Percentiles rank a stretch among this genome's conserved stretches.
Evolutionary conservation across 176 grass and related monocot species (phyloP).

Genomic region (Bolboschoenus planiculmis): DNA sequence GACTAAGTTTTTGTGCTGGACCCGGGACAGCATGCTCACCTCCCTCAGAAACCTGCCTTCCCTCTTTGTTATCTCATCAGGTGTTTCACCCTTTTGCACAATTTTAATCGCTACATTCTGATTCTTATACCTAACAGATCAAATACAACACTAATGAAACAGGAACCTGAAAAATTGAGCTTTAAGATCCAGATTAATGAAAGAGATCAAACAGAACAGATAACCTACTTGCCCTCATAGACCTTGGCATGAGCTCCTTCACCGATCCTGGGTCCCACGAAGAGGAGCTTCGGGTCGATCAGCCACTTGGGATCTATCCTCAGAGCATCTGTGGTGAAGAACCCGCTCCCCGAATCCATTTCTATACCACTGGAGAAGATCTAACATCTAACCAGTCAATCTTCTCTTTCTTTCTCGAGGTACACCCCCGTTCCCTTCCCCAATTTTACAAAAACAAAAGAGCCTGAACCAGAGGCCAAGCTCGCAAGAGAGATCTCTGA

Average conservation of each 20-base stretch:
- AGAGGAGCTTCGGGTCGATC: constrained; percentile 84
- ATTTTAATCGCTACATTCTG: constrained; percentile 96
- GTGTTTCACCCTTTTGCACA: constrained; percentile 76
- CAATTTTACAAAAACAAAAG: neutral
- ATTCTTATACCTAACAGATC: constrained; percentile 65
- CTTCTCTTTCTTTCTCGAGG: constrained; percentile 6
- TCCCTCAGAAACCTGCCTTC: constrained; percentile 86
- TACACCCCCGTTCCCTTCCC: neutral
- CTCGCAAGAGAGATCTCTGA: neutral
- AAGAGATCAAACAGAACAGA: constrained; percentile 4
- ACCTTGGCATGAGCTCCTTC: constrained; percentile 89
- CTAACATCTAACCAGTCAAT: constrained; percentile 27
- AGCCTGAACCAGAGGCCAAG: neutral
- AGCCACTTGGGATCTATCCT: constrained; percentile 84
- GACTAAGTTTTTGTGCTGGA: constrained; percentile 97
- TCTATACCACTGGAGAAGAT: constrained; percentile 5
- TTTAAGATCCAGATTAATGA: constrained; percentile 24
- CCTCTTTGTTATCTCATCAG: constrained; percentile 68
- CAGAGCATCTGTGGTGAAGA: constrained; percentile 44
- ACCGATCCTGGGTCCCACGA: constrained; percentile 80
- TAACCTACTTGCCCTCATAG: constrained; percentile 95
- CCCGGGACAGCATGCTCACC: constrained; percentile 80
- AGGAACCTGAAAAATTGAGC: neutral
- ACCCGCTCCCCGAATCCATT: constrained; percentile 60
- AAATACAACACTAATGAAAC: constrained; percentile 8